A percentile compares a stretch with the other conserved stretches of the same genome.
These are phyloP conservation scores for Monosporascus sp. DNA, from an alignment of 2,329 filamentous ascomycete genomes.

Conservation along the genomic window DNA sequence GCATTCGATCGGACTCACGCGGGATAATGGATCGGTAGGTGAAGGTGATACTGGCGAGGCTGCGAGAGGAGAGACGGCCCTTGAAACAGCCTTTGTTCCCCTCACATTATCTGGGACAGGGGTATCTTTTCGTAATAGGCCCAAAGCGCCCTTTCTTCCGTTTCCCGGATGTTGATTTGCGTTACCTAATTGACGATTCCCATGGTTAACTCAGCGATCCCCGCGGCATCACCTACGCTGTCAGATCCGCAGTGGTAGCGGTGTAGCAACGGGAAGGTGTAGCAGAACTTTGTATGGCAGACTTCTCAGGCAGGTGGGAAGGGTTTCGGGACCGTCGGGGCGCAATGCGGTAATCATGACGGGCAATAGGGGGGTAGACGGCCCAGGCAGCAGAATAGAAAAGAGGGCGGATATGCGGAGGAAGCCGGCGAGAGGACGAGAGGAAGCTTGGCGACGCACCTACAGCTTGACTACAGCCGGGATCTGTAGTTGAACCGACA, in stretches of 20 bases:
- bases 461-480: neutral
- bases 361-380: neutral
- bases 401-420: neutral
- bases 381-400: neutral
- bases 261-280: no score
- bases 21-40: conserved; percentile 60
- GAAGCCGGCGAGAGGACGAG: neutral
- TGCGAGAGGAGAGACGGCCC: conserved; percentile 11
- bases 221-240: no score
- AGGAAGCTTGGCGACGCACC: neutral
- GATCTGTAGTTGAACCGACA: neutral
- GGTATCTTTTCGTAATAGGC: conserved; percentile 19
- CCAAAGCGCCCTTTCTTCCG: conserved; percentile 18
- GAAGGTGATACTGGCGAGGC: conserved; percentile 25
- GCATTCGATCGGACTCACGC: conserved; percentile 43
- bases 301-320: no score
- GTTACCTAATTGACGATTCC: neutral
- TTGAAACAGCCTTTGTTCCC: conserved; percentile 16
- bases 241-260: no score
- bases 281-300: no score
- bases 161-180: neutral
- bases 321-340: neutral
- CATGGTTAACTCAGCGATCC: neutral
- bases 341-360: neutral
- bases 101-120: conserved; percentile 17